phyloP scores from a whole-genome alignment of 2,329 filamentous ascomycete species.

The Zopfia rhizophila region DNA sequence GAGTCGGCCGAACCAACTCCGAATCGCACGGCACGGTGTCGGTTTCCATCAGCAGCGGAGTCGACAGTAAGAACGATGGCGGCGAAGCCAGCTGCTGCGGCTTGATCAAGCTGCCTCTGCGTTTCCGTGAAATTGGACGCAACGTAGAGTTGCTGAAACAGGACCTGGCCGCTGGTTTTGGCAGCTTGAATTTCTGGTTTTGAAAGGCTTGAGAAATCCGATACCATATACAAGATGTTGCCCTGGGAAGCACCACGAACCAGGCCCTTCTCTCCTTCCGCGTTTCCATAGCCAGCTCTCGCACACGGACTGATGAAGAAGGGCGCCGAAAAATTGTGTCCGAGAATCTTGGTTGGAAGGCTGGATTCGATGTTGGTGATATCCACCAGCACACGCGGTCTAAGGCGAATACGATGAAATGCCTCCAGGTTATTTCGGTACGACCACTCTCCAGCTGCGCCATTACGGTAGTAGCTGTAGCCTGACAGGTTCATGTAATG shows the following conservation, averaged over 20 bases:
- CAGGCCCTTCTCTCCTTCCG: constrained; percentile 61
- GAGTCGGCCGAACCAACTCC: constrained; percentile 43
- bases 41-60: constrained; percentile 51
- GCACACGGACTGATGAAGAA: constrained; percentile 64
- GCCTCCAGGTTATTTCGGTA: constrained; percentile 68
- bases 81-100: constrained; percentile 49
- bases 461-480: constrained; percentile 69
- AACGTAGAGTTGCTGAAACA: constrained; percentile 56
- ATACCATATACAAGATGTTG: constrained; percentile 62
- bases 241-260: constrained; percentile 61
- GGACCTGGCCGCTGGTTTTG: constrained; percentile 41
- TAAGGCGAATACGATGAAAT: constrained; percentile 61
- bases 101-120: constrained; percentile 40
- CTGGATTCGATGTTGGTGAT: constrained; percentile 53
- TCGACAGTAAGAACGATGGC: constrained; percentile 56
- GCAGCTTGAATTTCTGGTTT: constrained; percentile 47
- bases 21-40: constrained; percentile 48
- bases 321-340: constrained; percentile 65
- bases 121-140: constrained; percentile 44
- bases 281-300: constrained; percentile 55
- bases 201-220: constrained; percentile 48
- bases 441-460: constrained; percentile 65
- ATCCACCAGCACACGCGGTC: constrained; percentile 63
- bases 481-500: constrained; percentile 58
- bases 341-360: constrained; percentile 61